A percentile compares a stretch with the other conserved stretches of the same genome.
Conservation (phyloP, 2,329 filamentous ascomycete species). For the Aulographum hederae region DNA sequence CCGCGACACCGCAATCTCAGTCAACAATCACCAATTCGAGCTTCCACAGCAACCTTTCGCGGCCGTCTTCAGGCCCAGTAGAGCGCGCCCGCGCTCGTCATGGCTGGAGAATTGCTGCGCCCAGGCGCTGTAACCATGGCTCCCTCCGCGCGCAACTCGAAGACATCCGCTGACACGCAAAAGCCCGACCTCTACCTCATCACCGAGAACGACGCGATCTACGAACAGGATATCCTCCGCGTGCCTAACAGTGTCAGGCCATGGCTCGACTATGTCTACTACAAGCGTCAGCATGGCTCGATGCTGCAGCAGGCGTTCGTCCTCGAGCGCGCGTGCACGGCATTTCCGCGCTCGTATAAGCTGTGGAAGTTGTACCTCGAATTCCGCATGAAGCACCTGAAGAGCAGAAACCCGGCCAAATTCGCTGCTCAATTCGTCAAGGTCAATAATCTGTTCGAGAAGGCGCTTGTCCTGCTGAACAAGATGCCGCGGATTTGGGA, state of each 20-base stretch:
- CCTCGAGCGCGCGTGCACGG: constrained; percentile 77
- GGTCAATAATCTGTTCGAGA: constrained; percentile 87
- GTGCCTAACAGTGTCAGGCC: constrained; percentile 75
- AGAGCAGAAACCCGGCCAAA: constrained; percentile 64
- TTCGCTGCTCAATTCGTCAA: constrained; percentile 73
- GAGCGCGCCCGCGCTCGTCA: too few species aligned
- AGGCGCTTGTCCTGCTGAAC: constrained; percentile 80
- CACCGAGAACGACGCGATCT: constrained; percentile 78
- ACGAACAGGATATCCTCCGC: constrained; percentile 88
- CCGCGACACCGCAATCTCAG: too few species aligned
- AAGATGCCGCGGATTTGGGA: constrained; percentile 99
- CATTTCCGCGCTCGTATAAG: constrained; percentile 90
- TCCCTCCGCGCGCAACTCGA: background rate
- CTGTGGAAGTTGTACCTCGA: constrained; percentile 95
- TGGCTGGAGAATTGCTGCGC: background rate
- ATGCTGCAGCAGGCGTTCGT: constrained; percentile 79
- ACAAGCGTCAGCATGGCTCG: constrained; percentile 72
- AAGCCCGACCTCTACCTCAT: constrained; percentile 19
- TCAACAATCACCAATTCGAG: too few species aligned
- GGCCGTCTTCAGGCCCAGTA: too few species aligned
- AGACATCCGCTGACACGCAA: background rate
- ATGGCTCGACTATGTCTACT: constrained; percentile 86
- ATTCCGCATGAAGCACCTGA: constrained; percentile 65
- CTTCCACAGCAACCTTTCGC: too few species aligned
- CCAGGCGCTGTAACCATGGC: background rate